phyloP scores from a whole-genome alignment of 2,329 filamentous ascomycete genomes.

The Penicillium sp. region DNA sequence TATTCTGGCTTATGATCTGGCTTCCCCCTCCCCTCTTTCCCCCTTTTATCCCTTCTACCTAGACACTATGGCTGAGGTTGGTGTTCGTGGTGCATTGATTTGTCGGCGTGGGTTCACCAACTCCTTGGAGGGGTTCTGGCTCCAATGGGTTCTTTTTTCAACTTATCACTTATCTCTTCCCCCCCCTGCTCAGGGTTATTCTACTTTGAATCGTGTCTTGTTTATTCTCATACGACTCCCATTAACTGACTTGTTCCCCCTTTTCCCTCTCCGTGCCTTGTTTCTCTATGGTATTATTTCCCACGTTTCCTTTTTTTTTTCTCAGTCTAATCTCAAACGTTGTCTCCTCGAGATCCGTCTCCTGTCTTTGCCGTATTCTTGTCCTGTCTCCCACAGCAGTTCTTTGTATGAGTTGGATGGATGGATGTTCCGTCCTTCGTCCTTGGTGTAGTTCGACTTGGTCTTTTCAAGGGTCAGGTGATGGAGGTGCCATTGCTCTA shows the following conservation, averaged over 20 bases:
- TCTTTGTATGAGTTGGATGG: too few species aligned
- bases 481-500: background rate
- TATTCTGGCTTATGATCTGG: conserved; percentile 30
- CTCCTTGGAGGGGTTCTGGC: conserved; percentile 1
- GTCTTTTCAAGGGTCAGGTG: background rate
- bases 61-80: conserved; percentile 39
- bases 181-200: too few species aligned
- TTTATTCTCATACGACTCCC: conserved; percentile 28
- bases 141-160: conserved; percentile 32
- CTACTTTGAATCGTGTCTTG: conserved; percentile 5
- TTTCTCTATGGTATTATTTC: background rate
- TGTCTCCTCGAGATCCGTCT: conserved; percentile 5
- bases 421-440: background rate
- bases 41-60: conserved; percentile 36
- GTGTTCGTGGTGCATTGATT: conserved; percentile 44
- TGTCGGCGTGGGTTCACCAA: conserved; percentile 30
- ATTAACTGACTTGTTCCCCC: conserved; percentile 21
- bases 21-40: conserved; percentile 24
- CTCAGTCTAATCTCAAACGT: conserved; percentile 30
- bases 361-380: background rate
- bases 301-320: conserved; percentile 21
- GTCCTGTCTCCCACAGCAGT: too few species aligned
- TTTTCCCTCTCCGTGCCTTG: background rate
- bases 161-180: too few species aligned
- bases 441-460: background rate